Evolutionary conservation across 495 filamentous ascomycete species (phyloP).

Genomic region (Amniculicola lignicola): DNA sequence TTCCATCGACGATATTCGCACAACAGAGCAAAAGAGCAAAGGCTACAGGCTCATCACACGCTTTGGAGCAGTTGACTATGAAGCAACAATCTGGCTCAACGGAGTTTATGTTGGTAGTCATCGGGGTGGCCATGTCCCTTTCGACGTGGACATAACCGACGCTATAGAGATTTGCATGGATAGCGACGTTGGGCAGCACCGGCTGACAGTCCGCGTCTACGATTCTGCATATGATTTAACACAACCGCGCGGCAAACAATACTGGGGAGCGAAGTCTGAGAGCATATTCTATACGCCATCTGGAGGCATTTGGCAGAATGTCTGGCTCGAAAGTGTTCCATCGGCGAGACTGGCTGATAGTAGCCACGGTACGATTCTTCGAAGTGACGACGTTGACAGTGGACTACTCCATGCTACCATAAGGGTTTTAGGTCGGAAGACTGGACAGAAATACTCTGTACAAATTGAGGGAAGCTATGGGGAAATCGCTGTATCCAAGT

Average conservation of each 20-base stretch:
- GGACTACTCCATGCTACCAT: constrained; percentile 33
- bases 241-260: constrained; percentile 65
- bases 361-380: constrained; percentile 43
- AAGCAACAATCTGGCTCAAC: constrained; percentile 64
- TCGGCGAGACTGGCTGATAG: constrained; percentile 52
- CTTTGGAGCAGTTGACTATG: constrained; percentile 67
- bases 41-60: constrained; percentile 51
- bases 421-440: constrained; percentile 47
- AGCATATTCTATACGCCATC: constrained; percentile 66
- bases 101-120: constrained; percentile 54
- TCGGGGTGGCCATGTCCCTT: constrained; percentile 61
- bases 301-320: constrained; percentile 66
- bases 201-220: constrained; percentile 34
- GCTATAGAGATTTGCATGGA: constrained; percentile 40
- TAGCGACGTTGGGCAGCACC: constrained; percentile 41
- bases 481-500: constrained; percentile 11
- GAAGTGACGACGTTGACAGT: constrained; percentile 34
- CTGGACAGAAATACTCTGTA: constrained; percentile 53
- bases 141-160: constrained; percentile 57
- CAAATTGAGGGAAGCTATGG: constrained; percentile 36
- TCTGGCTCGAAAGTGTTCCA: constrained; percentile 62
- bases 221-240: constrained; percentile 60
- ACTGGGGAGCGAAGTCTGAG: constrained; percentile 52
- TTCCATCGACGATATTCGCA: constrained; percentile 48
- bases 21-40: constrained; percentile 9